Conservation (phyloP, 495 filamentous ascomycete genomes). For the Aspergillus carlsbadensis region DNA sequence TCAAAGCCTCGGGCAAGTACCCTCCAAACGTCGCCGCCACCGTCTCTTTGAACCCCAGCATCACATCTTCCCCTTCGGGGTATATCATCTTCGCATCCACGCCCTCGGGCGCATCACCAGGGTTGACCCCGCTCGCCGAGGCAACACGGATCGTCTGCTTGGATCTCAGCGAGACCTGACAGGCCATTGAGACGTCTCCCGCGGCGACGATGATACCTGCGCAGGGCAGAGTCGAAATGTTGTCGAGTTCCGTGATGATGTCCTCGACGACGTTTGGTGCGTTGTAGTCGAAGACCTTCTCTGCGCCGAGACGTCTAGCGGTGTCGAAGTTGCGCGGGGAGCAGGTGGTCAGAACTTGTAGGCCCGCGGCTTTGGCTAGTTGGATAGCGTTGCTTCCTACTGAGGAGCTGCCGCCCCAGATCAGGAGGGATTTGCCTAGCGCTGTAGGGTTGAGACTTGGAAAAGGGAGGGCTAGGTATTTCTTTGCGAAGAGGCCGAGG, state of each 20-base stretch:
- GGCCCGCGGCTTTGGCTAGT: constrained; percentile 52
- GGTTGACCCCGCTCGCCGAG: neutral
- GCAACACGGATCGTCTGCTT: neutral
- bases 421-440: constrained; percentile 44
- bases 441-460: constrained; percentile 30
- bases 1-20: constrained; percentile 33
- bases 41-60: neutral
- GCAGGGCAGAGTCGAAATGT: neutral
- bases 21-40: constrained; percentile 24
- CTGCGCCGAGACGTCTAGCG: constrained; percentile 51
- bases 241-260: constrained; percentile 13
- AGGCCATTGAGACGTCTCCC: neutral
- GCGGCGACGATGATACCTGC: constrained; percentile 20
- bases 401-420: constrained; percentile 60
- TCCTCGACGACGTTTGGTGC: constrained; percentile 29
- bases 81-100: constrained; percentile 12
- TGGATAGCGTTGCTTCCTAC: constrained; percentile 61
- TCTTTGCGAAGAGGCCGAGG: constrained; percentile 45
- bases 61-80: neutral
- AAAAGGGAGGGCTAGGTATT: constrained; percentile 37
- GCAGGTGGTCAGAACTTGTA: constrained; percentile 53
- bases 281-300: constrained; percentile 55
- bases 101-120: neutral
- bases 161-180: neutral
- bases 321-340: constrained; percentile 50